Base-by-base conservation (phyloP, 2,329 filamentous ascomycete species). In the Trichophyton verrucosum region DNA sequence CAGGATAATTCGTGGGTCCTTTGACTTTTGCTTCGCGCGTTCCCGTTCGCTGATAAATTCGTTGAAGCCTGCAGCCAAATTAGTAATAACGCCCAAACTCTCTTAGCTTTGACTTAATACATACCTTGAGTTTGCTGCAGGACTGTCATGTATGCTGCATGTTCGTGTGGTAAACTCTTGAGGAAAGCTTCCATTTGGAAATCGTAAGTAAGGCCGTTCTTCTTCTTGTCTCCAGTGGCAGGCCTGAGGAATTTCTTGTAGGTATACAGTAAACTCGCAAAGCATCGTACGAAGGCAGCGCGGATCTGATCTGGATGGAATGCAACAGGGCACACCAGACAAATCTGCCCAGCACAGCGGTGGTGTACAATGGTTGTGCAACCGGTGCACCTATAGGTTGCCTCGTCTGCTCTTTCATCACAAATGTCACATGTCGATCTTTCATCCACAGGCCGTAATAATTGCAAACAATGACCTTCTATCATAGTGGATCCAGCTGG, bases 121-220 rank as follows among this genome's bases (percentile, higher is more conserved):
- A 64, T 69, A 79, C 80, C 79, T 76, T 87, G 84, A 1, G 84
- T 87, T 66, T 87, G 81, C 65, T 83, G 82, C 56, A 87, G 73
- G 68, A 83, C 77, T 49, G 78, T 72, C 69, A 87, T 80, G 67
- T 87, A 87, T 60, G 84, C 82, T 27, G 81, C 79, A 66, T 86
- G 82, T 65, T 87, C 85, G 61, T 80, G 75, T 1, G 85, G 84
- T 64, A 87, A 75, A 66, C 82, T 86, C 69, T 80, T 82, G 64
- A 86, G 72, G 67, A 86, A 87, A 2, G 81, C 81, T 51, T 86
- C 83, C 77, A 85, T 82, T 69, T 86, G 85, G 74, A 87, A 87
- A 62, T 78, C 78, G 66, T 86, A 86, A 24, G 81, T 73, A 70
- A 86, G 73, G 2, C 84, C 84, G 9, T 80, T 76, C 68, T 85